Conservation (phyloP, 2,329 filamentous ascomycete genomes). For the Phaeosphaeriaceae sp. region DNA sequence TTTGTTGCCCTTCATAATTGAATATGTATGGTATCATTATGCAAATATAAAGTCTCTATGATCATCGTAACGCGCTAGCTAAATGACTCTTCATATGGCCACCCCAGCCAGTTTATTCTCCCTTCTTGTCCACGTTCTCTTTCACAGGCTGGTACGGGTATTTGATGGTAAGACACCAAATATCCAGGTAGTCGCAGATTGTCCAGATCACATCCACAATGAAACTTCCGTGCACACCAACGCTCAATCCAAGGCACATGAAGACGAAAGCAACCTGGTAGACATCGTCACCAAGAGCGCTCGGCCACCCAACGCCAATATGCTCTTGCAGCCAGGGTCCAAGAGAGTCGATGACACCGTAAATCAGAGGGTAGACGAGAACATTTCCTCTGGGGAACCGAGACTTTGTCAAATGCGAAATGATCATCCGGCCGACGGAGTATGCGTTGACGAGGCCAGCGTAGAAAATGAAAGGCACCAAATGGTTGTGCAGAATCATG, state of each 20-base stretch:
- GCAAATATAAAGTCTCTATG: no score
- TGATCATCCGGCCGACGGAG: conserved; percentile 94
- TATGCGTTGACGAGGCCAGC: conserved; percentile 92
- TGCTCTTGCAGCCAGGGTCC: conserved; percentile 69
- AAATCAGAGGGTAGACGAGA: conserved; percentile 76
- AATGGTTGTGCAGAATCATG: conserved; percentile 78
- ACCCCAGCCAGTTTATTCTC: conserved; percentile 13
- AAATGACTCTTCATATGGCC: no score
- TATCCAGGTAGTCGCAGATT: conserved; percentile 97
- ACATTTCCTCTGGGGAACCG: conserved; percentile 92
- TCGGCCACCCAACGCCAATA: conserved; percentile 55
- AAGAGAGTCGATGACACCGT: conserved; percentile 80
- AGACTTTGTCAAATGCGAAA: conserved; percentile 86
- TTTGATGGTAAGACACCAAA: conserved; percentile 98
- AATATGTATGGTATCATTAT: neutral
- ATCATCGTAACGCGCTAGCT: no score
- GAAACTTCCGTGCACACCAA: conserved; percentile 97
- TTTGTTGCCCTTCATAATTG: neutral
- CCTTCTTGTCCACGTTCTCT: conserved; percentile 39
- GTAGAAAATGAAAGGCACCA: conserved; percentile 90
- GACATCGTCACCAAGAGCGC: conserved; percentile 62
- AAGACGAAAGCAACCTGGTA: conserved; percentile 95
- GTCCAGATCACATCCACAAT: conserved; percentile 96
- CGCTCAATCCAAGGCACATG: conserved; percentile 79
- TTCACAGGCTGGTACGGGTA: conserved; percentile 65